Base-by-base conservation (phyloP, 1,139 yeast genomes). In the Kodamaea arcana region DNA sequence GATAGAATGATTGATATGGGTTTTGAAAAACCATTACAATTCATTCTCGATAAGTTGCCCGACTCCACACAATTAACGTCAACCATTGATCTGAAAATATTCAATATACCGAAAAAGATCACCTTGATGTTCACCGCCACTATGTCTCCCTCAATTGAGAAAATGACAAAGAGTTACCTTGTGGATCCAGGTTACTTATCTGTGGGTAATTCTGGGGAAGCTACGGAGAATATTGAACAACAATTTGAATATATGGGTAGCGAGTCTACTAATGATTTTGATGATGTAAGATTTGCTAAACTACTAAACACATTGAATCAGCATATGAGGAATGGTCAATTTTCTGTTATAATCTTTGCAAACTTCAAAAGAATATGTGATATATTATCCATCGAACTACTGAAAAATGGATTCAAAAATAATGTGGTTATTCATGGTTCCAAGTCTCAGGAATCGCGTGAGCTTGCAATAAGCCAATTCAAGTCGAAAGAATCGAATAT, bases 71-170 rank as follows among this genome's bases (percentile, higher is more conserved):
- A 54, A 9, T 45, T 56, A 31, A 34, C 36, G 12, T 40, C 38
- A 8, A 39, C 54, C 1, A 46, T 55, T 8, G 65, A 58, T 32
- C 45, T 51, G 17, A 43, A 50, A 10, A 54, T 59, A 2, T 67
- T 67, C 38, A 49, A 60, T 15, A 39, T 65, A 9, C 30, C 43
- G 3, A 56, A 56, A 31, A 46, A 69, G 34, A 43, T 54, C 32
- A 85, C 94, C 0, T 71, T 87, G 73, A 84, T 92, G 96, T 92
- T 86, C 58, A 85, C 97, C 0, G 97, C 97, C 0, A 92, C 98
- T 0, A 80, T 92, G 75, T 84, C 95, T 0, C 74, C 80, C 0
- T 70, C 78, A 0, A 80, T 88, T 29, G 87, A 84, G 48, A 69
- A 66, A 33, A 58, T 92, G 34, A 78, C 94, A 0, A 64, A 66